Conservation (phyloP, 192 early-diverging fungal genomes). For the Rhizoclosmatium sp. region DNA sequence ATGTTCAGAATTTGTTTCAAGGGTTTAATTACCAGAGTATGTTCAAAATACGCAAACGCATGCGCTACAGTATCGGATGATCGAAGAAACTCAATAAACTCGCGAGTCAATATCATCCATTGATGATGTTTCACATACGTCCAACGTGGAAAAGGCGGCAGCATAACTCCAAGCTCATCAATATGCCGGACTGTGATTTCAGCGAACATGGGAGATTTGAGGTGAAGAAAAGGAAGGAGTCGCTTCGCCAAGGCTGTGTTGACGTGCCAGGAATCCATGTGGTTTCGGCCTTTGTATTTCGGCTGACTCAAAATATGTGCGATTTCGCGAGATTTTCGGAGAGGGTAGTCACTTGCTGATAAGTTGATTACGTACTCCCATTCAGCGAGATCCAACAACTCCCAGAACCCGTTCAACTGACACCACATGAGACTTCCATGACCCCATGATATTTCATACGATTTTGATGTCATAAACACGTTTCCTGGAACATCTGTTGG, state of each 20-base stretch:
- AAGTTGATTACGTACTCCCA: slow-evolving; percentile 64
- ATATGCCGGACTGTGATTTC: slow-evolving; percentile 21
- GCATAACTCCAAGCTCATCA: slow-evolving; percentile 34
- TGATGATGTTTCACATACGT: slow-evolving; percentile 45
- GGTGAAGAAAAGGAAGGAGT: slow-evolving; percentile 5
- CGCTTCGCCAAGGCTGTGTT: slow-evolving; percentile 19
- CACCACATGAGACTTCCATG: slow-evolving; percentile 53
- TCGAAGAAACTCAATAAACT: slow-evolving; percentile 39
- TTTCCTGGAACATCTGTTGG: slow-evolving; percentile 28
- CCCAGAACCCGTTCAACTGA: slow-evolving; percentile 57
- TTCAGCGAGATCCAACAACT: slow-evolving; percentile 59
- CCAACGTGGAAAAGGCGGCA: slow-evolving; percentile 45
- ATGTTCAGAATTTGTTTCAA: too few relatives aligned
- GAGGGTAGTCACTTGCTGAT: slow-evolving; percentile 52
- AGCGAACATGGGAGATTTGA: background rate
- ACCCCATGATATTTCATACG: slow-evolving; percentile 52
- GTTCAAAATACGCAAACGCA: slow-evolving; percentile 44
- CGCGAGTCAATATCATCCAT: slow-evolving; percentile 46
- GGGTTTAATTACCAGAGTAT: slow-evolving; percentile 9
- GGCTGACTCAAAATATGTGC: slow-evolving; percentile 33
- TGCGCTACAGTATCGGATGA: slow-evolving; percentile 22
- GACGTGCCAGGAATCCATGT: slow-evolving; percentile 53
- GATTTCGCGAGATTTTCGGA: slow-evolving; percentile 48
- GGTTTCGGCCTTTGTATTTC: slow-evolving; percentile 36
- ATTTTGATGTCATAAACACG: slow-evolving; percentile 45